Base-by-base conservation (phyloP, 2,329 filamentous ascomycete species). In the Ophidiomyces ophidiicola region DNA sequence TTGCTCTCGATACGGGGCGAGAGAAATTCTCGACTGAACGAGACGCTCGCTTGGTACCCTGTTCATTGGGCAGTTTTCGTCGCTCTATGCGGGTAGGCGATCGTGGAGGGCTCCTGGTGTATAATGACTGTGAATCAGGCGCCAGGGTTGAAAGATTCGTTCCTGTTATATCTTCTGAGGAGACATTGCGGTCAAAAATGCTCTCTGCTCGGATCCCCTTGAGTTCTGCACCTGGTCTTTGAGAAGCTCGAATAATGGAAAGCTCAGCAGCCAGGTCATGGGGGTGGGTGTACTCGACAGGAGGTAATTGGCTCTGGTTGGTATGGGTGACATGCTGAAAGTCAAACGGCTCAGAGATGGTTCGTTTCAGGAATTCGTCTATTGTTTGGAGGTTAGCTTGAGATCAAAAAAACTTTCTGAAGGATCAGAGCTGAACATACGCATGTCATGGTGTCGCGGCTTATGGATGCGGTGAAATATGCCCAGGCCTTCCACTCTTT, bases 301-400 rank as follows among this genome's bases (percentile, higher is more conserved):
- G 60, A 21, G 69, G 63, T 41, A 76, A 66, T 41, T 77, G 69
- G 17, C 67, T 56, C 17, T 69, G 67, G 41, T 68, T 67, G 19
- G 73, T 74, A 50, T 78, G 74, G 24, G 72, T 72, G 37, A 79
- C 56, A 50, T 78, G 75, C 45, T 78, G 72, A 51, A 79, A 79
- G 48, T 76, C 71, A 54, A 75, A 79, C 1, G 75, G 75, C 41
- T 68, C 67, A 0, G 75, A 79, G 37, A 78, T 78, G 42, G 61
- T 60, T 29, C 57, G 58, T 52, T 71, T 72, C 38, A 63, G 41
- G 14, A 57, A 55, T 39, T 60, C 56, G 47, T 60, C 61, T 66
- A 45, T 29, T 17, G 11, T 12, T 5, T 24, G 32, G 18, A n/a
- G 15, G 12, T 18, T 11, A 32, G 15, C 10, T 15, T 37, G 31